Evolutionary conservation across 2,329 filamentous ascomycete species (phyloP).

Genomic region (Fusarium albosuccineum): DNA sequence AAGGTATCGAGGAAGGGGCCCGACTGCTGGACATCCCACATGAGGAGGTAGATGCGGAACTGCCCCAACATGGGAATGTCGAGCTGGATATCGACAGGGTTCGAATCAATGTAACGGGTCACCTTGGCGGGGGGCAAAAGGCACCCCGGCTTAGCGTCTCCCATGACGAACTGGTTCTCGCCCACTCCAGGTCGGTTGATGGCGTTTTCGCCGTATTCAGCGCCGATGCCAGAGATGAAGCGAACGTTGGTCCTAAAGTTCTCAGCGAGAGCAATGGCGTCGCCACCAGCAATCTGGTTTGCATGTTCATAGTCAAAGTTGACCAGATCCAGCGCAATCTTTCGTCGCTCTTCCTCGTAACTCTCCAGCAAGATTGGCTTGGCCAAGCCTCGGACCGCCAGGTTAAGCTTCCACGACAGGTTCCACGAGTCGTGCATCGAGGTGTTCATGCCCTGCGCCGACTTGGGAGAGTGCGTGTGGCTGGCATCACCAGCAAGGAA

Average conservation of each 20-base stretch:
- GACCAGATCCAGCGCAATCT: constrained; percentile 70
- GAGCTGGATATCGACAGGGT: constrained; percentile 81
- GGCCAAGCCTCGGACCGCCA: constrained; percentile 68
- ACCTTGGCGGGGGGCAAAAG: constrained; percentile 76
- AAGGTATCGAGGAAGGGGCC: constrained; percentile 71
- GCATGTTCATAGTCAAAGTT: constrained; percentile 71
- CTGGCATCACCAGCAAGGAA: constrained; percentile 79
- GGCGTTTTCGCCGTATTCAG: constrained; percentile 67
- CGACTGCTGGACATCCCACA: constrained; percentile 70
- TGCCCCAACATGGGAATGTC: constrained; percentile 84
- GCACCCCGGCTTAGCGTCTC: constrained; percentile 66
- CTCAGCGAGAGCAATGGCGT: constrained; percentile 71
- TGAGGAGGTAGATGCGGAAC: constrained; percentile 80
- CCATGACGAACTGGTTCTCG: constrained; percentile 57
- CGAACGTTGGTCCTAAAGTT: constrained; percentile 79
- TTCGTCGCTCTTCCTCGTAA: constrained; percentile 73
- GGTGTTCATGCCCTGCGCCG: constrained; percentile 77
- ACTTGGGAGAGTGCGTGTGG: constrained; percentile 80
- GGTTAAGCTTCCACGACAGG: constrained; percentile 65
- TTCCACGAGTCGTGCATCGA: constrained; percentile 74
- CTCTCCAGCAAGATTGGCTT: constrained; percentile 68
- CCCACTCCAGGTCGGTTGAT: constrained; percentile 60
- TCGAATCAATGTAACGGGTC: constrained; percentile 81
- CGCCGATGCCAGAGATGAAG: constrained; percentile 80
- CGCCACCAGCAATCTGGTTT: constrained; percentile 71